A percentile compares a stretch with the other conserved stretches of the same genome.
These are phyloP conservation scores for Epichloe amarillans DNA, from an alignment of 2,329 filamentous ascomycete species.

Conservation along the genomic window DNA sequence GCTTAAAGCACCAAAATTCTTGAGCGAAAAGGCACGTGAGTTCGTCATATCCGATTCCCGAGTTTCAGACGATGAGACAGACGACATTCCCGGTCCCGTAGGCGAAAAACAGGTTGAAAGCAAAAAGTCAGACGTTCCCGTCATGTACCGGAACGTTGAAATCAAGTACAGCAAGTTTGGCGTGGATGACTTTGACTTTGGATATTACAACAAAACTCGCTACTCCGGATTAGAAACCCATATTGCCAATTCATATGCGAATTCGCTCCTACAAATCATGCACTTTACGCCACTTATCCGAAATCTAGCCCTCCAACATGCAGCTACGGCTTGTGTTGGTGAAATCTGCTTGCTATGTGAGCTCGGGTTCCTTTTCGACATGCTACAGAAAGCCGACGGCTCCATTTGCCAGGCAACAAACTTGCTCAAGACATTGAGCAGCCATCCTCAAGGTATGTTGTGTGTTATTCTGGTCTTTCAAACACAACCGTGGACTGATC, in stretches of 20 bases:
- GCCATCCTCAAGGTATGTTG: conserved; percentile 55
- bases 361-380: conserved; percentile 89
- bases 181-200: conserved; percentile 98
- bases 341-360: conserved; percentile 86
- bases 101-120: conserved; percentile 59
- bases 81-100: conserved; percentile 51
- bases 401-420: conserved; percentile 96
- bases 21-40: conserved; percentile 83
- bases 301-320: conserved; percentile 79
- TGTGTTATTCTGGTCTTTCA: not conserved
- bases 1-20: conserved; percentile 71
- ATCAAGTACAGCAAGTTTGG: conserved; percentile 99
- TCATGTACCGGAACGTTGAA: conserved; percentile 85
- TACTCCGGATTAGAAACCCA: conserved; percentile 93
- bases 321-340: conserved; percentile 68
- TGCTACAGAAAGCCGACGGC: conserved; percentile 90
- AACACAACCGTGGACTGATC: not conserved
- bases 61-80: conserved; percentile 28
- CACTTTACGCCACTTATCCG: conserved; percentile 80
- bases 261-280: conserved; percentile 79
- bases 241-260: conserved; percentile 93
- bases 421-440: conserved; percentile 77
- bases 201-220: conserved; percentile 85
- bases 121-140: conserved; percentile 67
- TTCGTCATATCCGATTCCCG: conserved; percentile 32